Conservation (phyloP, 2,329 filamentous ascomycete genomes). For the Orbilia brochopaga region DNA sequence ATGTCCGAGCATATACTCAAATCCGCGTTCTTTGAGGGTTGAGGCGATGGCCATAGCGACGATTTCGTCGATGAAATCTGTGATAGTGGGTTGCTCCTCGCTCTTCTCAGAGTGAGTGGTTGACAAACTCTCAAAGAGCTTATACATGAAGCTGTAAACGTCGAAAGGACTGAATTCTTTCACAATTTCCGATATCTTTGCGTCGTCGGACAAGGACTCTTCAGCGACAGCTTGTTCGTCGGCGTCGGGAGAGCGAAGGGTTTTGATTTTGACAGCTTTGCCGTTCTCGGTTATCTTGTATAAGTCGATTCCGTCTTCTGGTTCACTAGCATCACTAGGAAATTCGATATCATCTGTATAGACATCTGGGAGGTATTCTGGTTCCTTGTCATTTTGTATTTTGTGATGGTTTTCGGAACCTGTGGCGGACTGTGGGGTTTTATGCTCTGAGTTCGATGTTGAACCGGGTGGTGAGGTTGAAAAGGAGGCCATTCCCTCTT, state of each 20-base stretch:
- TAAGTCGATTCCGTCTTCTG: not conserved
- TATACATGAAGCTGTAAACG: constrained; percentile 27
- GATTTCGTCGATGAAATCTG: constrained; percentile 4
- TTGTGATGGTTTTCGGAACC: too few relatives aligned
- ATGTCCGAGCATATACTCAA: constrained; percentile 9
- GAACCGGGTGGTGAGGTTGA: too few relatives aligned
- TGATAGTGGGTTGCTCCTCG: not conserved
- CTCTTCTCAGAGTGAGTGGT: constrained; percentile 1
- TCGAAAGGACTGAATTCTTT: constrained; percentile 9
- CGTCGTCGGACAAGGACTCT: not conserved
- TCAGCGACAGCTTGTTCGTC: not conserved
- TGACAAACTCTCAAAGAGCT: constrained; percentile 10
- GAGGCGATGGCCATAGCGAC: not conserved
- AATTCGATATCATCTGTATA: not conserved
- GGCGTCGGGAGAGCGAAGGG: not conserved
- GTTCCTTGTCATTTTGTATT: too few relatives aligned
- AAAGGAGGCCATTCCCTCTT: too few relatives aligned
- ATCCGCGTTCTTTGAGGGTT: not conserved
- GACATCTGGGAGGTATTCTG: not conserved
- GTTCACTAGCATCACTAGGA: not conserved
- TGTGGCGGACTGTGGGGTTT: too few relatives aligned
- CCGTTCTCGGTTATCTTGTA: not conserved
- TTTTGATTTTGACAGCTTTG: not conserved
- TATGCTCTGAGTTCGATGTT: too few relatives aligned
- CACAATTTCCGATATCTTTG: constrained; percentile 10